Evolutionary conservation across 805 yeast species (phyloP).

Genomic region (Cyberlindnera sargentensis): DNA sequence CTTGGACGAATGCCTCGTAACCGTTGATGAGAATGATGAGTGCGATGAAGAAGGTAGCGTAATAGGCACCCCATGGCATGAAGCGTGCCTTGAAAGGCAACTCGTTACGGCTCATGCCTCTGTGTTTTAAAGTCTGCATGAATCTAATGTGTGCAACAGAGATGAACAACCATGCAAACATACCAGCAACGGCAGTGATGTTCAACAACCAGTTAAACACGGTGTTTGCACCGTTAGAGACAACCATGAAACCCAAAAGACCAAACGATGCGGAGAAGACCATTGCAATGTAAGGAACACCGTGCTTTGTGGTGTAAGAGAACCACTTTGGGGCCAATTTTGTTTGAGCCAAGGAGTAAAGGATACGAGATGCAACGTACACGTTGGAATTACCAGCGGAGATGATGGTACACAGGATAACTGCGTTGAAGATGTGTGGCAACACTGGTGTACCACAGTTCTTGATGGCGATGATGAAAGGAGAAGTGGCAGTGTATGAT

Average conservation of each 20-base stretch:
- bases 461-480: conserved; percentile 64
- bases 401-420: conserved; percentile 55
- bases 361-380: conserved; percentile 62
- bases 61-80: conserved; percentile 64
- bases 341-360: conserved; percentile 58
- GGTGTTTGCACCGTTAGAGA: conserved; percentile 41
- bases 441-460: conserved; percentile 61
- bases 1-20: conserved; percentile 50
- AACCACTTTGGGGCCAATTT: conserved; percentile 52
- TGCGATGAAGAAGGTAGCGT: conserved; percentile 46
- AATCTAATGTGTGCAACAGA: conserved; percentile 60
- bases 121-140: conserved; percentile 53
- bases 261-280: conserved; percentile 55
- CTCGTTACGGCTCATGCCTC: conserved; percentile 60
- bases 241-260: conserved; percentile 53
- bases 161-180: conserved; percentile 67
- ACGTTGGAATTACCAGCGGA: conserved; percentile 79
- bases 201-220: conserved; percentile 71
- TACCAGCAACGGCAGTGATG: conserved; percentile 72
- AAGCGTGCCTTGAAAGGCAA: conserved; percentile 69
- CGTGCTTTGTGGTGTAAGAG: conserved; percentile 40
- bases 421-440: conserved; percentile 68
- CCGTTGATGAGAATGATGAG: conserved; percentile 69
- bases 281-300: conserved; percentile 59
- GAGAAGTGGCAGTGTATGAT: conserved; percentile 50